These are phyloP conservation scores for Cyclotella kingstonii DNA, from an alignment of 108 stramenopile genomes.

Conservation along the genomic window DNA sequence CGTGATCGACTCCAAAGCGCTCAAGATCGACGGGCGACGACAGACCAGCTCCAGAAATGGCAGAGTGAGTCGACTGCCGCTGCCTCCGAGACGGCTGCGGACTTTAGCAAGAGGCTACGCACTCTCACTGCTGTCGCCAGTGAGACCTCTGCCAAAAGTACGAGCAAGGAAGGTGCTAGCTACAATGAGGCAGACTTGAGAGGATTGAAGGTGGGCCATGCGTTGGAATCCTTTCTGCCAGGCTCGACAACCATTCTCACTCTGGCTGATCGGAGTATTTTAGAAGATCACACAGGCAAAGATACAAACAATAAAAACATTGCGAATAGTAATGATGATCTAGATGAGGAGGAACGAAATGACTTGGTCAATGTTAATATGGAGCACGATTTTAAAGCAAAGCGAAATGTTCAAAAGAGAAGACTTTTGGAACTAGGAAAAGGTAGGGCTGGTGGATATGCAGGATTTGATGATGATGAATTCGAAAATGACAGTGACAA, in stretches of 20 bases:
- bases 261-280: conserved; percentile 53
- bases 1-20: conserved; percentile 63
- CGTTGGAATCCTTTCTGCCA: conserved; percentile 47
- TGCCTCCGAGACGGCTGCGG: conserved; percentile 38
- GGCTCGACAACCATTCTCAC: conserved; percentile 75
- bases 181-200: conserved; percentile 63
- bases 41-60: conserved; percentile 28
- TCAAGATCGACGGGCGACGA: conserved; percentile 49
- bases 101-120: conserved; percentile 67
- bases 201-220: conserved; percentile 73
- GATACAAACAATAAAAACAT: too few species aligned
- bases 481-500: conserved; percentile 85
- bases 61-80: conserved; percentile 11
- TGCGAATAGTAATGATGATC: too few species aligned
- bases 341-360: background rate
- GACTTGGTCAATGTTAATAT: conserved; percentile 36
- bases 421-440: conserved; percentile 72
- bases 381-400: conserved; percentile 42
- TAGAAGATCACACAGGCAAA: conserved; percentile 43
- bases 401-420: conserved; percentile 75
- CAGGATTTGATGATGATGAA: conserved; percentile 90
- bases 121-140: conserved; percentile 4
- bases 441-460: conserved; percentile 87
- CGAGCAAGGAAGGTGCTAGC: background rate
- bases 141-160: background rate